Base-by-base conservation (phyloP, 108 stramenopile species). In the Aurantiochytrium sp. region DNA sequence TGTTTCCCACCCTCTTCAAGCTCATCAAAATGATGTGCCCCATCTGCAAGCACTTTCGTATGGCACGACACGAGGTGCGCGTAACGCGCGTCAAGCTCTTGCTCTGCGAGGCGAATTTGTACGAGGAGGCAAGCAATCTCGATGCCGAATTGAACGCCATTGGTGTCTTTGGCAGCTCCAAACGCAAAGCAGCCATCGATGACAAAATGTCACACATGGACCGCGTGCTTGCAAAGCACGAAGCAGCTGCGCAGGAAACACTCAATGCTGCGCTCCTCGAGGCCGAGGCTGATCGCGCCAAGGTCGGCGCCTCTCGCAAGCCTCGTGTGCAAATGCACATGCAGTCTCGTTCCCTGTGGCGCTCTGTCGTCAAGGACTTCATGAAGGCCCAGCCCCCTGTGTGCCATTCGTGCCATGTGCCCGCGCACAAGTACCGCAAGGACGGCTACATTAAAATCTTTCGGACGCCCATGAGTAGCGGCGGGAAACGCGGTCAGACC, bases 401-500 rank as follows among this genome's bases (percentile, higher is more conserved):
- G 55, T 99, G 99, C 93, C 92, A 94, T 28, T 95, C 97, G 90
- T 99, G 99, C 87, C 91, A 93, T 28, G 98, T 98, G 14, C 95
- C 92, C 60, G 93, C 92, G 5, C 96, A 97, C 28, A 95, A 92
- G 89, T 92, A 99, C 58, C 94, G 98, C 6, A 98, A 98, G 90
- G 98, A 98, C 93, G 96, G 96, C 55, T 93, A 90, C 93, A 96
- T 97, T 91, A 99, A 99, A 90, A 91, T 99, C 47, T 99, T 99
- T 91, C 95, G 95, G 88, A 89, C 91, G 45, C 88, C 93, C 0
- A 58, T 97, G 29, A 71, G 88, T 89, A 43, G 73, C 42, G 5
- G 88, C 91, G 35, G 35, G 35, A 35, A 35, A 35, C 0, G 35
- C 35, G 35, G 35, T 2, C 35, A 35, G 35, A 35, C 35, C 35